phyloP scores from a whole-genome alignment of 129 eudicot species.

The Ambrosia trifida region DNA sequence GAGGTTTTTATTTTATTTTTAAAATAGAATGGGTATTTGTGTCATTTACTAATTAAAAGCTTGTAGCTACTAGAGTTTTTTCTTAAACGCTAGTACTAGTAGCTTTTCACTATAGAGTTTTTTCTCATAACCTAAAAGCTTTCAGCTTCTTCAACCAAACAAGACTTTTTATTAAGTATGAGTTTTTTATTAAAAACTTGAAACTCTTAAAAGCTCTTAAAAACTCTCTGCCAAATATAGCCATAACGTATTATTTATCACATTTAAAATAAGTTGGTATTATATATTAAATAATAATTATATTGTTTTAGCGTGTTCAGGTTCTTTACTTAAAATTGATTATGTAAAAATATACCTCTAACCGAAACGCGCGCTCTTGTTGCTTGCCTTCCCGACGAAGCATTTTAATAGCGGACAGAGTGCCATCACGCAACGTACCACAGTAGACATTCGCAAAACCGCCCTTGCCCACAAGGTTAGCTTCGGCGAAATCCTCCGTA shows the following conservation, averaged over 20 bases:
- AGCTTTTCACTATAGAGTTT: too few relatives aligned
- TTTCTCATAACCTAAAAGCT: too few relatives aligned
- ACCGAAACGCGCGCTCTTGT: constrained; percentile 90
- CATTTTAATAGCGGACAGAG: constrained; percentile 68
- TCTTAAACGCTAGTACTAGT: too few relatives aligned
- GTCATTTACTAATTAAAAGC: too few relatives aligned
- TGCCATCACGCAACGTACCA: constrained; percentile 75
- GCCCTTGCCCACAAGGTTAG: constrained; percentile 68
- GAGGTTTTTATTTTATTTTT: too few relatives aligned
- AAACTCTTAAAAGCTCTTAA: too few relatives aligned
- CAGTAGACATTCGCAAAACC: constrained; percentile 73
- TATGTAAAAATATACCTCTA: constrained; percentile 46
- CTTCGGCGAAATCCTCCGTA: constrained; percentile 56
- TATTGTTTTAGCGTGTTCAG: background rate
- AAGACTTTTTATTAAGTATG: too few relatives aligned
- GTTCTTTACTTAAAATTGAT: background rate
- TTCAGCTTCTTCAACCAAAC: too few relatives aligned
- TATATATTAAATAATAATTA: background rate
- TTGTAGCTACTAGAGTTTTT: too few relatives aligned
- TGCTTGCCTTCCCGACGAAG: constrained; percentile 73
- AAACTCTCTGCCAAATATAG: too few relatives aligned
- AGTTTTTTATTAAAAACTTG: too few relatives aligned
- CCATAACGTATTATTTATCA: background rate
- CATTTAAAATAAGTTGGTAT: background rate
- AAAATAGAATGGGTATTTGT: too few relatives aligned